Evolutionary conservation across 352 stramenopile genomes (phyloP).

Genomic region (Phytophthora litchii): DNA sequence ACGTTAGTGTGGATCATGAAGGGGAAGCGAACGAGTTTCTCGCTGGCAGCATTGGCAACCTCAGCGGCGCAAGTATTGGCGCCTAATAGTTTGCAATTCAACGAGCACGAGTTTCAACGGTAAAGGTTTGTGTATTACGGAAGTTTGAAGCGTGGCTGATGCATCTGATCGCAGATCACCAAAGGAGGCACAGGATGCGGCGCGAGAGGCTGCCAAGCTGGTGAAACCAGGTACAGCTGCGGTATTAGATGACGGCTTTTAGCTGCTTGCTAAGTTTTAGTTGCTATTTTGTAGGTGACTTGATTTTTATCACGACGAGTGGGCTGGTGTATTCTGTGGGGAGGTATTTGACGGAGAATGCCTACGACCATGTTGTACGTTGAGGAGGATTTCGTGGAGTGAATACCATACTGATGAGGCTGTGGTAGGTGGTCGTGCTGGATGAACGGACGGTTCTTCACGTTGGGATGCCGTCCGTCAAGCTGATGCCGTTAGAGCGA

Average conservation of each 20-base stretch:
- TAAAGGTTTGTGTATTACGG: background rate
- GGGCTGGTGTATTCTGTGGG: slow-evolving; percentile 73
- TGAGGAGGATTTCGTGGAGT: background rate
- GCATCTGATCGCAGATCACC: slow-evolving; percentile 43
- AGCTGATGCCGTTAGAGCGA: slow-evolving; percentile 66
- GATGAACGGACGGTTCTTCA: slow-evolving; percentile 68
- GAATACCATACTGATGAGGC: background rate
- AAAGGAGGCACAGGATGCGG: slow-evolving; percentile 60
- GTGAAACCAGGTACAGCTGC: slow-evolving; percentile 58
- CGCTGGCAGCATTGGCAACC: slow-evolving; percentile 43
- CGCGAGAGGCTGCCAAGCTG: slow-evolving; percentile 60
- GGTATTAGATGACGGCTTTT: background rate
- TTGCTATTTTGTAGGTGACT: slow-evolving; percentile 47
- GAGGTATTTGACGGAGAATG: slow-evolving; percentile 64
- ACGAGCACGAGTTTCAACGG: slow-evolving; percentile 73
- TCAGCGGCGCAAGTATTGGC: slow-evolving; percentile 58
- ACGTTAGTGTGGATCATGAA: slow-evolving; percentile 1
- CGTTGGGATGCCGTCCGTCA: slow-evolving; percentile 61
- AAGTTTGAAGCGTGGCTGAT: background rate
- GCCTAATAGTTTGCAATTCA: slow-evolving; percentile 78
- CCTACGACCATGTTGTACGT: slow-evolving; percentile 76
- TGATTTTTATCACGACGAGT: slow-evolving; percentile 84
- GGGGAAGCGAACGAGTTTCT: slow-evolving; percentile 17
- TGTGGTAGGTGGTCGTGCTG: slow-evolving; percentile 59
- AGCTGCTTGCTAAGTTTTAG: slow-evolving; percentile 1